phyloP scores from a whole-genome alignment of 1,139 yeast species.

The Hemisphaericaspora subhashii region DNA sequence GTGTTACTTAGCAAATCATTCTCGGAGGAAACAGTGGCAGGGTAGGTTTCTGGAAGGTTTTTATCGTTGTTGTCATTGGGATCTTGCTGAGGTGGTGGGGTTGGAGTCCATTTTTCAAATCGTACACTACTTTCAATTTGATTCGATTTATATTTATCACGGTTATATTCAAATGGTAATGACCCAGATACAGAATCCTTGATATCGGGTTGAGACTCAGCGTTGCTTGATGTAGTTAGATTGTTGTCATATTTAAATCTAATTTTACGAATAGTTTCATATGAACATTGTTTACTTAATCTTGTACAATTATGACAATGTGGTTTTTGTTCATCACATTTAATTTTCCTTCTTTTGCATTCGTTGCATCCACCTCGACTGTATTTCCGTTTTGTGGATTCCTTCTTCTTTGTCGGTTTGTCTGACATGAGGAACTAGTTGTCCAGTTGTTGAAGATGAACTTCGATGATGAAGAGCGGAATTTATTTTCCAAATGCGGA shows the following conservation, averaged over 20 bases:
- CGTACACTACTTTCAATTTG: conserved; percentile 5
- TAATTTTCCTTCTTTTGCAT: conserved; percentile 62
- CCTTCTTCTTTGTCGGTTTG: background rate
- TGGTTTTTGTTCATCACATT: conserved; percentile 41
- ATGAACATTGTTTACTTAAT: conserved; percentile 48
- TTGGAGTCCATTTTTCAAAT: conserved; percentile 2
- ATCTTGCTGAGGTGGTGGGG: conserved; percentile 3
- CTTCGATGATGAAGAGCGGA: background rate
- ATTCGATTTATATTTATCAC: background rate
- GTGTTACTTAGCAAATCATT: background rate
- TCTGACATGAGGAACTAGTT: background rate
- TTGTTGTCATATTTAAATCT: conserved; percentile 15
- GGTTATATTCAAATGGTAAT: conserved; percentile 2
- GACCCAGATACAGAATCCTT: background rate
- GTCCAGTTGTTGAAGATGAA: background rate
- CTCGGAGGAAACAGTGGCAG: no score
- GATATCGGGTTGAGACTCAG: background rate
- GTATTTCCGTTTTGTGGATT: conserved; percentile 42
- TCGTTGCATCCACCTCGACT: conserved; percentile 63
- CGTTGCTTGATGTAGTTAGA: conserved; percentile 3
- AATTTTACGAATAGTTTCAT: conserved; percentile 36
- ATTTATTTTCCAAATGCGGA: conserved; percentile 1
- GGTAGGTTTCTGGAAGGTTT: no score
- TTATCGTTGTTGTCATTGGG: conserved; percentile 1
- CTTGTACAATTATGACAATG: conserved; percentile 45